Conservation (phyloP, 768 basidiomycete species). For the Hypholoma sublateritium region DNA sequence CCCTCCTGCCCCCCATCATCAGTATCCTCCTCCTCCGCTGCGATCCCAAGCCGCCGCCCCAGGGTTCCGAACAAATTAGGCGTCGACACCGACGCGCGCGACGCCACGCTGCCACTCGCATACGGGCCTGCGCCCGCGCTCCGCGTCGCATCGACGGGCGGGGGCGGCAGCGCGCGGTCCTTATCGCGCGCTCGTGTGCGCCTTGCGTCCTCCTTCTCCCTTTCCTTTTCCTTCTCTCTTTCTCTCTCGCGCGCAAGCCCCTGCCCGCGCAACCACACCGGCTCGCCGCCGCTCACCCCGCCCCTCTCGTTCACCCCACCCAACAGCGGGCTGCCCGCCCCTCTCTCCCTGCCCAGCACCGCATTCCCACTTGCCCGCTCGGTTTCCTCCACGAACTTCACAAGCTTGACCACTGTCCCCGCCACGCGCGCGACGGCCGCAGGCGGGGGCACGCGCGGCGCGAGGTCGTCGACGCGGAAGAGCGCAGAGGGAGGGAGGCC, state of each 20-base stretch:
- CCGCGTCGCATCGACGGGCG: background rate
- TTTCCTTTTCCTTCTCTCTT: conserved; percentile 14
- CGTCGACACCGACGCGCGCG: conserved; percentile 54
- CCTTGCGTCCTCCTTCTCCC: conserved; percentile 8
- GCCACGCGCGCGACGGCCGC: conserved; percentile 71
- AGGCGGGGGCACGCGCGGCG: background rate
- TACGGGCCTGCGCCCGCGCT: background rate
- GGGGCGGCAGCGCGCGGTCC: background rate
- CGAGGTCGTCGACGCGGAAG: conserved; percentile 67
- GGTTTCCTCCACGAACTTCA: conserved; percentile 60
- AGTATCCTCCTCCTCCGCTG: conserved; percentile 36
- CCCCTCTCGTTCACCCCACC: background rate
- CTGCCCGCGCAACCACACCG: conserved; percentile 9
- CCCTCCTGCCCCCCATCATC: conserved; percentile 31
- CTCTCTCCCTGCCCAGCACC: conserved; percentile 26
- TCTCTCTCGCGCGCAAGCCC: conserved; percentile 5
- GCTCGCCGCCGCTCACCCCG: conserved; percentile 7
- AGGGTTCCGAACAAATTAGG: conserved; percentile 45
- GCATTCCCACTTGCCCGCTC: conserved; percentile 44
- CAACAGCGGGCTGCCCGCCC: background rate
- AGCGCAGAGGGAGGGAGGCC: conserved; percentile 63
- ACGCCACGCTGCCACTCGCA: conserved; percentile 2
- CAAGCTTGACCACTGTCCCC: conserved; percentile 66
- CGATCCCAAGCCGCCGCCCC: conserved; percentile 26
- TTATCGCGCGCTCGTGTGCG: background rate